These are phyloP conservation scores for Pythium insidiosum DNA, from an alignment of 352 stramenopile genomes.

Conservation along the genomic window DNA sequence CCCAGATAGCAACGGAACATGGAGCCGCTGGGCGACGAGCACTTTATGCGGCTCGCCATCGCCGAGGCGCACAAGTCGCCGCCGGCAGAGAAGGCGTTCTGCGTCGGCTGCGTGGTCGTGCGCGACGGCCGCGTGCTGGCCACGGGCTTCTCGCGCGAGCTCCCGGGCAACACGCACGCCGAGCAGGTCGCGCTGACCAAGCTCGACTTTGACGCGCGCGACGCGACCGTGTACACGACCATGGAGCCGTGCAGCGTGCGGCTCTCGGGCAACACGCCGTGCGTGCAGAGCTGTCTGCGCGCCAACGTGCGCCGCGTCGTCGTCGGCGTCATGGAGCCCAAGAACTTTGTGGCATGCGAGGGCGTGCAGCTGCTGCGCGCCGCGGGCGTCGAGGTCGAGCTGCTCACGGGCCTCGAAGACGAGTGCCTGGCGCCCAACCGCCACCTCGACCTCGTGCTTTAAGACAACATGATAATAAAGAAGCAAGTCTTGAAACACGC, in stretches of 20 bases:
- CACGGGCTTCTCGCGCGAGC: constrained; percentile 75
- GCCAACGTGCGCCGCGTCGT: constrained; percentile 64
- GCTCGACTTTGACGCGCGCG: constrained; percentile 54
- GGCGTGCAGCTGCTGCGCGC: constrained; percentile 65
- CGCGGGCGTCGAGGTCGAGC: constrained; percentile 53
- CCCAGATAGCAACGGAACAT: too few relatives aligned
- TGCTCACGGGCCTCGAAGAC: constrained; percentile 62
- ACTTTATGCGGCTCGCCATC: constrained; percentile 74
- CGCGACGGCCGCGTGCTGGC: constrained; percentile 47
- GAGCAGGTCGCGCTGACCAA: constrained; percentile 83
- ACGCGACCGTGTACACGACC: constrained; percentile 80
- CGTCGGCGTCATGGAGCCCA: constrained; percentile 79
- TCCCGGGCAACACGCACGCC: constrained; percentile 84
- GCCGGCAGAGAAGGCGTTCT: constrained; percentile 69
- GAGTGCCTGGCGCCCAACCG: constrained; percentile 70
- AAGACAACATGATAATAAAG: constrained; percentile 3
- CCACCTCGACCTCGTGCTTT: constrained; percentile 60
- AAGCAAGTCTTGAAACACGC: too few relatives aligned
- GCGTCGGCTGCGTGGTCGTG: constrained; percentile 74
- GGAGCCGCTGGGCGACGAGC: constrained; percentile 23
- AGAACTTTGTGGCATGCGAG: constrained; percentile 83
- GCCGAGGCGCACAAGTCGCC: constrained; percentile 69
- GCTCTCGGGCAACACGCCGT: constrained; percentile 80
- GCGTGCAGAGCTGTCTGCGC: constrained; percentile 71
- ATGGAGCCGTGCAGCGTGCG: constrained; percentile 87